Conservation (phyloP, 129 eudicot genomes). For the Glebionis coronaria region DNA sequence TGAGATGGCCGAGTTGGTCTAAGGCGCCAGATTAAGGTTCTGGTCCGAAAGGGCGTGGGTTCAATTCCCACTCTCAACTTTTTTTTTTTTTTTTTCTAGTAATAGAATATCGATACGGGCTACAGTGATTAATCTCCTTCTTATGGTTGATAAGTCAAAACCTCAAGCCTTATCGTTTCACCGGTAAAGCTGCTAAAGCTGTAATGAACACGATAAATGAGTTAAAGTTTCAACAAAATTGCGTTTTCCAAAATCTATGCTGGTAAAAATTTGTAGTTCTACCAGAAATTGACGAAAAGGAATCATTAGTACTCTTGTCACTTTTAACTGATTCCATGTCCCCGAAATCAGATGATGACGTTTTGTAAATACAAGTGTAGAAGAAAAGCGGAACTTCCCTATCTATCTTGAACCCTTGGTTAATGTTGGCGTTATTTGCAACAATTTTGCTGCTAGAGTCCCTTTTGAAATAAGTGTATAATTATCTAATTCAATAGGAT, state of each 20-base stretch:
- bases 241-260: too few relatives aligned
- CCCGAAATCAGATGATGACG: slow-evolving; percentile 16
- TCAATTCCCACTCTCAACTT: slow-evolving; percentile 73
- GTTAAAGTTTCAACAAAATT: too few relatives aligned
- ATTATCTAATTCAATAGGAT: background rate
- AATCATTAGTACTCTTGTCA: background rate
- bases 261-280: background rate
- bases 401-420: slow-evolving; percentile 30
- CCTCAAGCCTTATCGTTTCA: too few relatives aligned
- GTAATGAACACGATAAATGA: background rate
- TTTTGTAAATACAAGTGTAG: slow-evolving; percentile 43
- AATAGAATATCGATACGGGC: too few relatives aligned
- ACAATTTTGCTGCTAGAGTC: slow-evolving; percentile 7
- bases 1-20: slow-evolving; percentile 89
- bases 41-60: slow-evolving; percentile 93
- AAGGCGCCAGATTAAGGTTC: slow-evolving; percentile 93
- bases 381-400: slow-evolving; percentile 45
- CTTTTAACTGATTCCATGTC: slow-evolving; percentile 18
- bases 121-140: slow-evolving; percentile 17
- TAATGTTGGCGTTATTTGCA: slow-evolving; percentile 1
- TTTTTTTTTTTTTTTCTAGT: too few relatives aligned
- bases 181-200: slow-evolving; percentile 49
- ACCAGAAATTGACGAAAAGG: slow-evolving; percentile 40
- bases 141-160: slow-evolving; percentile 22
- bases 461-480: slow-evolving; percentile 14